Conservation (phyloP, 768 basidiomycete genomes). For the Rhizopogon sp. region DNA sequence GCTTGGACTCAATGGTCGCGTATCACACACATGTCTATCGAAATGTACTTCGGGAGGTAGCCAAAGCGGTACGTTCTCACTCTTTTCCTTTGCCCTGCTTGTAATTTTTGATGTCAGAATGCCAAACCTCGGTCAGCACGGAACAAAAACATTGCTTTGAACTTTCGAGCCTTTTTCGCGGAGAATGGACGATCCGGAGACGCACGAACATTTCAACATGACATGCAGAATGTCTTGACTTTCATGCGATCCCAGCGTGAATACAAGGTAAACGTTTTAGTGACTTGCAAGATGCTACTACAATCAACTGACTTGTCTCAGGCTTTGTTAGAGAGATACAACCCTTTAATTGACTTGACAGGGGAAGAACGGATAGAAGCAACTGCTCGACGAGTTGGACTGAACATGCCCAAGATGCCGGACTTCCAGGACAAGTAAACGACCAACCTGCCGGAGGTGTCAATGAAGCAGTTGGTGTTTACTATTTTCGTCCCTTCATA, state of each 20-base stretch:
- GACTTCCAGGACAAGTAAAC: not conserved
- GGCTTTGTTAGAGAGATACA: conserved; percentile 82
- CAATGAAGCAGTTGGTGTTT: not conserved
- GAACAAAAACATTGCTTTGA: conserved; percentile 39
- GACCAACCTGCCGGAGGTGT: not conserved
- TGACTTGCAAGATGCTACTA: not conserved
- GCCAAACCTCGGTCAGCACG: conserved; percentile 29
- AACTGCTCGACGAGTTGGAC: conserved; percentile 81
- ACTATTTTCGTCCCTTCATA: not conserved
- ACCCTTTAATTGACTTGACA: conserved; percentile 77
- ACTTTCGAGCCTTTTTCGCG: conserved; percentile 54
- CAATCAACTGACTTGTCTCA: conserved; percentile 23
- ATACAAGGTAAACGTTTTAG: conserved; percentile 55
- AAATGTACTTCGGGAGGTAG: conserved; percentile 23
- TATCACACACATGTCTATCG: conserved; percentile 20
- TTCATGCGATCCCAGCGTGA: conserved; percentile 72
- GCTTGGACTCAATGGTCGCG: conserved; percentile 11
- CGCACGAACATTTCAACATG: conserved; percentile 31
- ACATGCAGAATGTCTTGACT: conserved; percentile 54
- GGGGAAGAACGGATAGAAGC: conserved; percentile 76
- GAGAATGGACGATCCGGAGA: conserved; percentile 23
- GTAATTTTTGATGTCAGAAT: conserved; percentile 25
- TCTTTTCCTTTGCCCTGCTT: conserved; percentile 1
- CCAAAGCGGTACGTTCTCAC: conserved; percentile 17
- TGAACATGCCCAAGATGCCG: conserved; percentile 67